A percentile compares a stretch with the other conserved stretches of the same genome.
Conservation (phyloP, 2,329 filamentous ascomycete genomes). For the Pseudogymnoascus destructans region DNA sequence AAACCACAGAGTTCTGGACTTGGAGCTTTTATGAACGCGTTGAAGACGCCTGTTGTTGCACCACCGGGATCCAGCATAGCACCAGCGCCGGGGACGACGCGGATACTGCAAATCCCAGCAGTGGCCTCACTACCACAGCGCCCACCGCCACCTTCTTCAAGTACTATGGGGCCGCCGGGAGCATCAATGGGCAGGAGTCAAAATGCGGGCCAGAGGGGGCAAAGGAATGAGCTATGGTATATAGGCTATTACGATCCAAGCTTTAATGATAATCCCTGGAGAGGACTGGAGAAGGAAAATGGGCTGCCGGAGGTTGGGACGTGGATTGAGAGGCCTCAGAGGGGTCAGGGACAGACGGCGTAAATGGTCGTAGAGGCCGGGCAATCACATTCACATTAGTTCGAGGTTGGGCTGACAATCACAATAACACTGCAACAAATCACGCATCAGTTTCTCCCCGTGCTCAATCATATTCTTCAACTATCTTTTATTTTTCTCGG, state of each 20-base stretch:
- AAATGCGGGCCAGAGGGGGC: constrained; percentile 22
- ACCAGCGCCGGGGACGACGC: constrained; percentile 1
- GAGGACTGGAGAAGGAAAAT: constrained; percentile 35
- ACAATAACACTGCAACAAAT: constrained; percentile 1
- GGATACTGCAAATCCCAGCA: neutral
- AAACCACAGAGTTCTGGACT: neutral
- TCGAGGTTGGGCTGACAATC: neutral
- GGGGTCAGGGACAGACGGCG: neutral
- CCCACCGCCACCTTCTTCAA: neutral
- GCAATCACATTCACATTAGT: neutral
- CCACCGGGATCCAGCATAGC: neutral
- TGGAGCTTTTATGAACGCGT: constrained; percentile 1
- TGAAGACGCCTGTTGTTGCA: neutral
- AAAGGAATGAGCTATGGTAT: constrained; percentile 43
- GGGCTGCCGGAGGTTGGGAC: constrained; percentile 33
- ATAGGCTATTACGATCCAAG: constrained; percentile 54
- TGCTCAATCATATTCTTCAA: neutral
- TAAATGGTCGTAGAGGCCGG: neutral
- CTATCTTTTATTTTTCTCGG: neutral
- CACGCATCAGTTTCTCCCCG: neutral
- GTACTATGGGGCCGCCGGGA: neutral
- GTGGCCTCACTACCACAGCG: neutral
- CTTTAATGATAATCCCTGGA: constrained; percentile 65
- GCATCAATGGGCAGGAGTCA: neutral
- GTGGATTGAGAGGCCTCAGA: constrained; percentile 30